Conservation (phyloP, 805 yeast genomes). For the Yamadazyma nakazawae region DNA sequence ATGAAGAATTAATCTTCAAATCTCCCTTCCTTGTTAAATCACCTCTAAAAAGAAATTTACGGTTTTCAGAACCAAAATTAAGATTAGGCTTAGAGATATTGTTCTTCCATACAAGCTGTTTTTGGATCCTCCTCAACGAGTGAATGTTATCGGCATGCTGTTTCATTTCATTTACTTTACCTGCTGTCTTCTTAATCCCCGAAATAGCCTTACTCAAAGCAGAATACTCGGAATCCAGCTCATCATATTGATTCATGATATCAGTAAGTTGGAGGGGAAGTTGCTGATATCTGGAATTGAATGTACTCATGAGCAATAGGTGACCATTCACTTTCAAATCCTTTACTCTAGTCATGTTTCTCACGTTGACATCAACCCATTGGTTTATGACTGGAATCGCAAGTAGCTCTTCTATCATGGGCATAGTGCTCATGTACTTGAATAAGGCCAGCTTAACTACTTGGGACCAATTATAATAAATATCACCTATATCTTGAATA, state of each 20-base stretch:
- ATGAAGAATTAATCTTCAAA: conserved; percentile 53
- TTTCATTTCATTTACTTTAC: conserved; percentile 59
- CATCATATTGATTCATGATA: conserved; percentile 44
- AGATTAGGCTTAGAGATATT: conserved; percentile 45
- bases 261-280: conserved; percentile 63
- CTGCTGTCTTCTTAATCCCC: conserved; percentile 52
- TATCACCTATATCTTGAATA: conserved; percentile 48
- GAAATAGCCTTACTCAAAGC: conserved; percentile 51
- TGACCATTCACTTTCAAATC: conserved; percentile 40
- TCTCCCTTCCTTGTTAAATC: conserved; percentile 61
- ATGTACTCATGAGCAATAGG: conserved; percentile 38
- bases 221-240: conserved; percentile 48
- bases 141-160: conserved; percentile 58
- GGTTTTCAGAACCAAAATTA: conserved; percentile 48
- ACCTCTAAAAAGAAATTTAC: conserved; percentile 59
- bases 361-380: conserved; percentile 55
- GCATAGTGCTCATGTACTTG: conserved; percentile 62
- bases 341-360: conserved; percentile 50
- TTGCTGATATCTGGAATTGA: conserved; percentile 44
- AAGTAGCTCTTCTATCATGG: conserved; percentile 63
- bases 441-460: conserved; percentile 53
- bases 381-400: conserved; percentile 49
- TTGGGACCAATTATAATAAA: conserved; percentile 62
- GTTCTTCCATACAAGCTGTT: conserved; percentile 52
- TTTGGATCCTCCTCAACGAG: conserved; percentile 51